Evolutionary conservation across 306 rosid genomes (phyloP).

Genomic region (Ammopiptanthus mongolicus): DNA sequence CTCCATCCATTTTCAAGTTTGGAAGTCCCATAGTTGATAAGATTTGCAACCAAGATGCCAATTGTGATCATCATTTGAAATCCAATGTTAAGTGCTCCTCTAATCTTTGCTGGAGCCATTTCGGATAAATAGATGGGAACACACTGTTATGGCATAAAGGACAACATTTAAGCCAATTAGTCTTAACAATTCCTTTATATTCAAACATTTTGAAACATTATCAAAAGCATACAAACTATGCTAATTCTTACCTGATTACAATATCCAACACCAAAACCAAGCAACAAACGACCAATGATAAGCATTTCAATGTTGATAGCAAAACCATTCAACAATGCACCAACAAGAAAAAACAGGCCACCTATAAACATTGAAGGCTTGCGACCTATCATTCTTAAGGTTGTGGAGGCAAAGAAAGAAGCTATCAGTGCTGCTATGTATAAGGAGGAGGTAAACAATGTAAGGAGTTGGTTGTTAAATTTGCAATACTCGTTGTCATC

Average conservation of each 20-base stretch:
- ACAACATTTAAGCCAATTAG: background rate
- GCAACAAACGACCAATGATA: background rate
- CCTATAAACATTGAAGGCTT: background rate
- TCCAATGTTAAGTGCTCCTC: background rate
- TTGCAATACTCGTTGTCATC: background rate
- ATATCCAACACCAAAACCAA: background rate
- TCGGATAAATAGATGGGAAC: background rate
- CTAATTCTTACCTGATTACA: background rate
- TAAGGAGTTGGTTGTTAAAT: background rate
- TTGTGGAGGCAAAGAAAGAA: background rate
- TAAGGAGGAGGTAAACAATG: background rate
- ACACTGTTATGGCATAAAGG: background rate
- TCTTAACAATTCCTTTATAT: background rate
- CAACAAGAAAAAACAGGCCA: background rate
- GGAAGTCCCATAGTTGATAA: background rate
- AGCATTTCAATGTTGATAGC: background rate
- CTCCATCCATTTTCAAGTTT: background rate
- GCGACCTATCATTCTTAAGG: background rate
- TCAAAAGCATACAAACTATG: background rate
- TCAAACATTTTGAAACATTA: background rate
- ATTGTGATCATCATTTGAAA: background rate
- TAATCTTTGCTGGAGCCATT: background rate
- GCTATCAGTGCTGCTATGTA: background rate
- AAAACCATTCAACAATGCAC: background rate
- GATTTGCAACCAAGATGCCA: background rate